Evolutionary conservation across 768 basidiomycete genomes (phyloP).

Genomic region (Daedaleopsis nitida): DNA sequence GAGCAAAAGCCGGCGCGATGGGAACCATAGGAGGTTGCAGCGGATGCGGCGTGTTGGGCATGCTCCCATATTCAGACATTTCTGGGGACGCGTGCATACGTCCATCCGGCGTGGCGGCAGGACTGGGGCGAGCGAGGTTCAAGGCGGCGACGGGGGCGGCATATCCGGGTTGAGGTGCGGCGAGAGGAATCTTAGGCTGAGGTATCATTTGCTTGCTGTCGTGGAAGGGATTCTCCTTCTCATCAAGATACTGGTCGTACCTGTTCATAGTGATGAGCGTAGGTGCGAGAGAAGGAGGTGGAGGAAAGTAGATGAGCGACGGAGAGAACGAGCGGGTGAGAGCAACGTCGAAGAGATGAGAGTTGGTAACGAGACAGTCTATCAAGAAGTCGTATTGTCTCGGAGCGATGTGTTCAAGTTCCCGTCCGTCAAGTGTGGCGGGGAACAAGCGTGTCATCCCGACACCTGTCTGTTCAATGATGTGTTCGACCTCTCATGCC

Average conservation of each 20-base stretch:
- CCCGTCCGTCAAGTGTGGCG: no score
- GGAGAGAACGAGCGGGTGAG: background rate
- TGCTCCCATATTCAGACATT: conserved; percentile 35
- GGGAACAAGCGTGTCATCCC: no score
- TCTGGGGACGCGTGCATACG: conserved; percentile 34
- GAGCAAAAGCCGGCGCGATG: conserved; percentile 75
- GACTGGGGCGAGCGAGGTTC: conserved; percentile 53
- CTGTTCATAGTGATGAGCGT: conserved; percentile 34
- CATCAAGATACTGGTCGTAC: conserved; percentile 62
- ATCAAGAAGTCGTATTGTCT: no score
- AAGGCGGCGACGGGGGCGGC: conserved; percentile 69
- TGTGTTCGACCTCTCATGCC: no score
- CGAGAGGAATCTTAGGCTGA: conserved; percentile 46
- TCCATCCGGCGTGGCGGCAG: conserved; percentile 40
- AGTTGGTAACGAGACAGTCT: no score
- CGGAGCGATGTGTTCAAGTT: no score
- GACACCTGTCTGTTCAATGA: no score
- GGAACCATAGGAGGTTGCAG: conserved; percentile 77
- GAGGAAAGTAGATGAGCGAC: no score
- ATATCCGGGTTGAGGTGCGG: conserved; percentile 74
- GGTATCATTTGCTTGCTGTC: conserved; percentile 25
- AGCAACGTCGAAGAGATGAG: no score
- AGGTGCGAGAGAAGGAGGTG: background rate
- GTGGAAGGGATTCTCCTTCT: conserved; percentile 49
- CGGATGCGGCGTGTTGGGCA: conserved; percentile 67